Evolutionary conservation across 2,329 filamentous ascomycete genomes (phyloP).

Genomic region (Colletotrichum horii): DNA sequence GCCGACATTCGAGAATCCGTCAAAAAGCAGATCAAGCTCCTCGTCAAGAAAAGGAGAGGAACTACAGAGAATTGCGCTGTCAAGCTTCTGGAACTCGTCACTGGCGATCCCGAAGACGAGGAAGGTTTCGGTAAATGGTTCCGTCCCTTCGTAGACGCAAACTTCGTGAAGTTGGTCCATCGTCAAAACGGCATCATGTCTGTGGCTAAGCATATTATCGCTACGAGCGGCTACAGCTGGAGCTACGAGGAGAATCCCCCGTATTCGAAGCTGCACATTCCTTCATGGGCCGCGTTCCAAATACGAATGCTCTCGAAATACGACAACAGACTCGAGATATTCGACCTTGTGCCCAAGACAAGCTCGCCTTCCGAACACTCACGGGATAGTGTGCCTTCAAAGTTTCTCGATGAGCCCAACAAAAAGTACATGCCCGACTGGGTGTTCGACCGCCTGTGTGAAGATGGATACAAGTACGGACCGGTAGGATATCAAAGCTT

Average conservation of each 20-base stretch:
- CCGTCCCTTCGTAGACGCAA: not conserved
- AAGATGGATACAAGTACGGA: not conserved
- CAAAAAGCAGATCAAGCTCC: not conserved
- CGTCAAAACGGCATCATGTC: too few relatives aligned
- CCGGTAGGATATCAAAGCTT: too few relatives aligned
- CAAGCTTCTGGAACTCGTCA: not conserved
- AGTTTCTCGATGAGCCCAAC: too few relatives aligned
- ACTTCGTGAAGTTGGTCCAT: not conserved
- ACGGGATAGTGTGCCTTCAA: too few relatives aligned
- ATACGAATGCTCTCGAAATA: not conserved
- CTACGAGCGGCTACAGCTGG: too few relatives aligned
- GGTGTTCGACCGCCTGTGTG: too few relatives aligned
- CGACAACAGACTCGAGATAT: not conserved
- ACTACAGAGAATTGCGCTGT: not conserved
- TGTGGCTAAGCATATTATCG: too few relatives aligned
- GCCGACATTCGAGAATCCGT: rapidly evolving
- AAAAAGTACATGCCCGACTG: not conserved
- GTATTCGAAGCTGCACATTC: not conserved
- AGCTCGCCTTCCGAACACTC: not conserved
- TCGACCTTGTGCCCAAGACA: not conserved
- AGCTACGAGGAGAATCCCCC: too few relatives aligned
- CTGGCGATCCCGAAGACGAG: rapidly evolving
- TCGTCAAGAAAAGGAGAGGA: not conserved
- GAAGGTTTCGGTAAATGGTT: not conserved
- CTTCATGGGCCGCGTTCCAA: not conserved